These are phyloP conservation scores for Trichodelitschia bisporula DNA, from an alignment of 495 filamentous ascomycete species.

Conservation along the genomic window DNA sequence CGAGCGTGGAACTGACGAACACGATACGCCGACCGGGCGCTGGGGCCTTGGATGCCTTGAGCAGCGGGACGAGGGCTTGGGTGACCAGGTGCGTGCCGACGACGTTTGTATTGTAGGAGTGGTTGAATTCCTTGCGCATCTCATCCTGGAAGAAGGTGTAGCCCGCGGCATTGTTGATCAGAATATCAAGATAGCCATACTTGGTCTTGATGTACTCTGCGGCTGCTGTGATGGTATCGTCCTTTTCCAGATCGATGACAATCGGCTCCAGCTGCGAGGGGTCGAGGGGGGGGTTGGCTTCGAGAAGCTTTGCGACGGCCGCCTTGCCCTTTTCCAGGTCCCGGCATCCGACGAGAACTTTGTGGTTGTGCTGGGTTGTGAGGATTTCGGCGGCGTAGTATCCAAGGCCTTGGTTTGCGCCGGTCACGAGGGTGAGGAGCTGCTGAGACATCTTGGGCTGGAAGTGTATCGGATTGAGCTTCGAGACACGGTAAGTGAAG, in stretches of 20 bases:
- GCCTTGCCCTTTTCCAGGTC: background rate
- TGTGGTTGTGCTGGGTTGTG: background rate
- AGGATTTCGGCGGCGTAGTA: background rate
- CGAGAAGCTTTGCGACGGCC: background rate
- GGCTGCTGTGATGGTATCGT: conserved; percentile 9
- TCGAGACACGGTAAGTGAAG: no score
- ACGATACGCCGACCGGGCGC: no score
- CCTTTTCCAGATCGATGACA: conserved; percentile 10
- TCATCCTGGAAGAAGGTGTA: background rate
- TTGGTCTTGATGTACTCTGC: conserved; percentile 4
- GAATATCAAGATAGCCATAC: conserved; percentile 7
- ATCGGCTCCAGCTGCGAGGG: background rate
- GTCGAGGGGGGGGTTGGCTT: background rate
- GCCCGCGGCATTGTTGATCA: conserved; percentile 9
- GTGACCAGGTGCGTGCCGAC: conserved; percentile 12
- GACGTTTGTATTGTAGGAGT: conserved; percentile 17
- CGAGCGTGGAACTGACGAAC: conserved; percentile 11
- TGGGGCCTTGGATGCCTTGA: conserved; percentile 10
- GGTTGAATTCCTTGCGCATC: conserved; percentile 3
- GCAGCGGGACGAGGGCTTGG: conserved; percentile 10
- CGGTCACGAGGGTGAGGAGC: background rate
- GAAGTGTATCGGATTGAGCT: no score
- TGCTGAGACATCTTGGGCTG: no score
- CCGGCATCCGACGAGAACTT: background rate
- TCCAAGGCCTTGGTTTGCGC: background rate